Evolutionary conservation across 805 yeast genomes (phyloP).

Genomic region (Zygoascus biomembranicola): DNA sequence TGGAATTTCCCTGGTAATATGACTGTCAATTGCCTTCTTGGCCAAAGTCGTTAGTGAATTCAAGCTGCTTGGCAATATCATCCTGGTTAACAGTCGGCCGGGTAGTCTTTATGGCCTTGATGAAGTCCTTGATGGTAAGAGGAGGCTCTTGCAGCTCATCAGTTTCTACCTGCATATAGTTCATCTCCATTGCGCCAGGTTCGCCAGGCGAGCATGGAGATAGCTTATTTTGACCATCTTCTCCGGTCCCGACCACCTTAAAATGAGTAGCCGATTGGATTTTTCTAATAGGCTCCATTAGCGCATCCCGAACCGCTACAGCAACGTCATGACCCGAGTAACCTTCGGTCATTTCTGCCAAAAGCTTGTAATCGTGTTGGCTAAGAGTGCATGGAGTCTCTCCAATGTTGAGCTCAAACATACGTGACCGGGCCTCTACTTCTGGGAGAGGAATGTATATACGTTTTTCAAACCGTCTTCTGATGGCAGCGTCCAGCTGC

Average conservation of each 20-base stretch:
- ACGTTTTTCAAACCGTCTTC: slow-evolving; percentile 93
- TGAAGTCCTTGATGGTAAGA: slow-evolving; percentile 81
- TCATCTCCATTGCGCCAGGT: slow-evolving; percentile 72
- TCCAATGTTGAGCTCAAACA: slow-evolving; percentile 93
- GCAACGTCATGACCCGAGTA: slow-evolving; percentile 97
- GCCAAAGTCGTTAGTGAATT: slow-evolving; percentile 91
- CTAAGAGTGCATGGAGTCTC: slow-evolving; percentile 75
- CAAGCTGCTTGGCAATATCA: slow-evolving; percentile 74
- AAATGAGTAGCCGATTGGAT: slow-evolving; percentile 96
- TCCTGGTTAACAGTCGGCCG: slow-evolving; percentile 90
- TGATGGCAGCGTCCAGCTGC: slow-evolving; percentile 95
- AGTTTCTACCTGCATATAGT: slow-evolving; percentile 86
- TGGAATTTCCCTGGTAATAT: neutral
- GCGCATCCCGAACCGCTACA: slow-evolving; percentile 92
- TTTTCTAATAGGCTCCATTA: slow-evolving; percentile 96
- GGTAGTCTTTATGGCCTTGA: slow-evolving; percentile 82
- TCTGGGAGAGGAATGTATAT: slow-evolving; percentile 95
- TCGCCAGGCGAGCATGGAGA: slow-evolving; percentile 99
- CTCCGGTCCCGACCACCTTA: slow-evolving; percentile 35
- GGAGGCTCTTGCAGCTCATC: slow-evolving; percentile 88
- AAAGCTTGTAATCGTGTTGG: slow-evolving; percentile 60
- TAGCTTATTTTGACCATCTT: slow-evolving; percentile 33
- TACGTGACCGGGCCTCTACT: slow-evolving; percentile 78
- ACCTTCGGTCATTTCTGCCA: slow-evolving; percentile 94
- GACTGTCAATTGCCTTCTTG: slow-evolving; percentile 75